Evolutionary conservation across 768 basidiomycete species (phyloP).

Genomic region (Candolleomyces aberdarensis): DNA sequence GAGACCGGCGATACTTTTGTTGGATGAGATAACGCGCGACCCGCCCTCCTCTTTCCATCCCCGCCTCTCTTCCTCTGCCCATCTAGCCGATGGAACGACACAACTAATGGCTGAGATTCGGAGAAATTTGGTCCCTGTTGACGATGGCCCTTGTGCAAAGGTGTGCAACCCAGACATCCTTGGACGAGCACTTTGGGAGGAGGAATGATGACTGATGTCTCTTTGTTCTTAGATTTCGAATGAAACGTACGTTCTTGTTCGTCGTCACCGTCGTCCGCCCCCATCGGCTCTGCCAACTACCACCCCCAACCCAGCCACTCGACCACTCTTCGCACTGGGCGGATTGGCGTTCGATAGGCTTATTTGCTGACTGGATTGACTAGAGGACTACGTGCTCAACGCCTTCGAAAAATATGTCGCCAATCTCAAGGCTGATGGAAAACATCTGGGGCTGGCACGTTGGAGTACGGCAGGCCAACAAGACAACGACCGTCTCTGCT

Average conservation of each 20-base stretch:
- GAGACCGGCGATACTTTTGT: background rate
- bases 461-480: slow-evolving; percentile 97
- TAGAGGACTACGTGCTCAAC: slow-evolving; percentile 92
- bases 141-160: slow-evolving; percentile 98
- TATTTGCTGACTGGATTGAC: too few species aligned
- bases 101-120: slow-evolving; percentile 99
- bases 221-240: slow-evolving; percentile 93
- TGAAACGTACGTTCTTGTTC: slow-evolving; percentile 65
- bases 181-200: background rate
- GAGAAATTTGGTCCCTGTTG: slow-evolving; percentile 98
- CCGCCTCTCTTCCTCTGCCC: too few species aligned
- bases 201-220: too few species aligned
- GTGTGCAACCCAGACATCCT: slow-evolving; percentile 40
- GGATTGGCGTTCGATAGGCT: too few species aligned
- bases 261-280: background rate
- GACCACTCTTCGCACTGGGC: too few species aligned
- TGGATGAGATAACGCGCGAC: background rate
- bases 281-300: background rate
- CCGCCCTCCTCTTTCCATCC: background rate
- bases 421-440: slow-evolving; percentile 97
- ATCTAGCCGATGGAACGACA: too few species aligned
- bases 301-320: background rate
- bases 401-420: slow-evolving; percentile 99
- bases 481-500: slow-evolving; percentile 97
- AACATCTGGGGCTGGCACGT: slow-evolving; percentile 95